Evolutionary conservation across 768 basidiomycete species (phyloP), one percentile per base, ranked within the genome.

Genomic region (Boletus rubropictus): DNA sequence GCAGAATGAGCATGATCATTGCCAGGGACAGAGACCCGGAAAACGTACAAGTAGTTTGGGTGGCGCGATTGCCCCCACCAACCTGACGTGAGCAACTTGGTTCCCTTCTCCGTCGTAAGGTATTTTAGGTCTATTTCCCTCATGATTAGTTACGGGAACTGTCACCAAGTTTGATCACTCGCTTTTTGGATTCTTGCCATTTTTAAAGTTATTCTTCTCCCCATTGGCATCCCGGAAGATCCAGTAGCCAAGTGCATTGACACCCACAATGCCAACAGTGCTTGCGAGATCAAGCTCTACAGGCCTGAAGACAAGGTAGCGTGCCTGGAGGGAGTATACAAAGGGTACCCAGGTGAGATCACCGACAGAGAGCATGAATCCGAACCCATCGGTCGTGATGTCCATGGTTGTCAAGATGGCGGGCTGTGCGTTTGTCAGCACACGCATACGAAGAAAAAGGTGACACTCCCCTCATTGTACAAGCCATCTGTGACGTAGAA

Each of bases 1-100:
- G 3, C 29, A 5, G 28, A 4, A 42, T 54, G 12, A 33, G 25
- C 12, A 25, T 14, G n/a, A 3, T 12, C 15, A 14, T 12, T 7
- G 3, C n/a, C 14, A 31, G 14, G 12, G 31, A 28, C 11, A 20
- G 12, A 37, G 12, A 15, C 25, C 21, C 7, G n/a, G 9, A 17
- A 25, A 39, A 67, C 80, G 46, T 53, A 86, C 86, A 90, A 61
- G 66, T 94, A 94, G 58, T 94, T 93, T 1, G 96, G 96, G 67
- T 99, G 96, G 33, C 89, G 79, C 0, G 88, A 94, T 41, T 77
- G 68, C 8, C 94, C 95, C 96, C 96, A 99, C 96, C 96, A 98
- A 7, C 96, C 96, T 4, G 89, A 89, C 24, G 83, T 95, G 22
- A 99, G 77, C 28, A 99, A 75, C 65, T 91, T 96, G 3, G 89